Evolutionary conservation across 2,329 filamentous ascomycete genomes (phyloP).

Genomic region (Verticillium klebahnii): DNA sequence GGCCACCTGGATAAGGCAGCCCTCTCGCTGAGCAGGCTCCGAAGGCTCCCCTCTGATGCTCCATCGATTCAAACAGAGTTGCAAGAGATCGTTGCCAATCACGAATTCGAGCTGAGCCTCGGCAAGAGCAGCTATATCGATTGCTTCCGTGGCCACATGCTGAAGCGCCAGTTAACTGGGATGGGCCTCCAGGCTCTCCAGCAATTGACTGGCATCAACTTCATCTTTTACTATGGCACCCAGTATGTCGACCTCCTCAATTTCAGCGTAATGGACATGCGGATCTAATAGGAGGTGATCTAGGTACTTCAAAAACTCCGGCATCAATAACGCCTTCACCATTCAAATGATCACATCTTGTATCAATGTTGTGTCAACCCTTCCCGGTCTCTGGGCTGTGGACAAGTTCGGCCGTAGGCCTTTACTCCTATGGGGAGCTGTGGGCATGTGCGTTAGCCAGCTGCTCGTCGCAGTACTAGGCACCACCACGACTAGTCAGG

Average conservation of each 20-base stretch:
- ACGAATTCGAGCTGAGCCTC: conserved; percentile 57
- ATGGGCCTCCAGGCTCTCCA: conserved; percentile 62
- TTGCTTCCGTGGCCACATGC: conserved; percentile 46
- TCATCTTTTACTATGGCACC: conserved; percentile 32
- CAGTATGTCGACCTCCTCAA: background rate
- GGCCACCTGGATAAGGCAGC: conserved; percentile 51
- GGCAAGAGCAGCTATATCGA: conserved; percentile 45
- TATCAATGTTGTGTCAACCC: conserved; percentile 31
- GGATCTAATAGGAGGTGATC: background rate
- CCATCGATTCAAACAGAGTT: conserved; percentile 56
- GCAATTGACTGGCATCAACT: conserved; percentile 45
- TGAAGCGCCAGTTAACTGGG: conserved; percentile 61
- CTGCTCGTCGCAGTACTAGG: conserved; percentile 56
- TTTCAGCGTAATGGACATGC: too few species aligned
- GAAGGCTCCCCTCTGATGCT: conserved; percentile 55
- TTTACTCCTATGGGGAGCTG: conserved; percentile 63
- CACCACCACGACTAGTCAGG: conserved; percentile 48
- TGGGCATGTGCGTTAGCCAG: conserved; percentile 60
- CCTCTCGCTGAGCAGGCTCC: conserved; percentile 51
- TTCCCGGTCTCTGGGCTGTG: conserved; percentile 29
- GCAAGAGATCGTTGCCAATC: conserved; percentile 57
- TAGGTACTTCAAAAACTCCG: conserved; percentile 33
- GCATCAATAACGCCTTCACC: conserved; percentile 28
- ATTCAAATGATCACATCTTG: conserved; percentile 26
- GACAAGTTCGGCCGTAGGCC: conserved; percentile 45